Base-by-base conservation (phyloP, 345 rosid genomes). In the Nasturtium officinale region DNA sequence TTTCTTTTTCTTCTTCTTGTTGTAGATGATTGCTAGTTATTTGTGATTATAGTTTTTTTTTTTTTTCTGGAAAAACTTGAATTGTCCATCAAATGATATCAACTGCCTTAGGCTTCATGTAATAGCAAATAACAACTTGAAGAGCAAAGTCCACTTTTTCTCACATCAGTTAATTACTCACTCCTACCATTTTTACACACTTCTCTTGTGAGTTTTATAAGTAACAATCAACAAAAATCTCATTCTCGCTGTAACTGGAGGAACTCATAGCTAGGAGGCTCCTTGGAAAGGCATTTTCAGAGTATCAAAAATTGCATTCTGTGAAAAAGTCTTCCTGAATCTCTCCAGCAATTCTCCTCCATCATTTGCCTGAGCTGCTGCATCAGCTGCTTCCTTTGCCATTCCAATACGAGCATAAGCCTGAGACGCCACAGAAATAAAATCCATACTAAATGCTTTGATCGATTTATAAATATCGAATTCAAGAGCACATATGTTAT, bases 361-460 rank as follows among this genome's bases (percentile, higher is more conserved):
- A 71, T 95, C 97, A 76, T 89, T 88, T 29, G 97, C 93, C 72
- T 88, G 97, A 67, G 95, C 87, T 10, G 99, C 99, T 67, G 96
- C 96, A 75, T 91, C 97, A 13, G 96, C 98, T 13, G 98, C 97
- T 83, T 95, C 99, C 82, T 95, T 91, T 3, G 96, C 97, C 97
- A 95, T 91, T 65, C 94, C 99, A 53, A 95, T 87, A 75, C 91
- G 87, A 73, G 97, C 96, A 76, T 85, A 95, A 38, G 96, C 88
- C 99, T 95, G 80, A 48, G 13, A 56, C n/a, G 13, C 51, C 35
- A 17, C 52, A 32, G 16, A 25, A 13, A 67, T 21, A n/a, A 43
- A 53, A 17, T n/a, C 70, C 66, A 40, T 21, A 74, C 10, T 46
- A 40, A 18, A 52, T 17, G 29, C 4, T 66, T 18, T 20, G 62